phyloP scores from a whole-genome alignment of 2,329 filamentous ascomycete species.

The Talaromyces atroroseus region DNA sequence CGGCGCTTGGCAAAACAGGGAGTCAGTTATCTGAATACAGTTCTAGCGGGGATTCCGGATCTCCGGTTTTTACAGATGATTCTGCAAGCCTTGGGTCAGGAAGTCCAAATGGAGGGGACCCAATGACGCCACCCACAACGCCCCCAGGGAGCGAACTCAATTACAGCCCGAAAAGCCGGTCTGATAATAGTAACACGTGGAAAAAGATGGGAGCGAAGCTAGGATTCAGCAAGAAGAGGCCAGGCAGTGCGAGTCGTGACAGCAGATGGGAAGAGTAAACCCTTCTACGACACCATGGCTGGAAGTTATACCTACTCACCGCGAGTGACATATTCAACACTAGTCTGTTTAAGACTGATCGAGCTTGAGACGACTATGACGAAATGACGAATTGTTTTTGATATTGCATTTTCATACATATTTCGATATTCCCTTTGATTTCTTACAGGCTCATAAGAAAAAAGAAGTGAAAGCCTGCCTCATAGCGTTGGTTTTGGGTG shows the following conservation, averaged over 20 bases:
- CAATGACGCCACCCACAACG: conserved; percentile 49
- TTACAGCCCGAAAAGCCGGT: conserved; percentile 35
- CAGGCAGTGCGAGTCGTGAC: conserved; percentile 21
- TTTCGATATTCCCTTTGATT: background rate
- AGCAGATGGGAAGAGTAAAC: conserved; percentile 18
- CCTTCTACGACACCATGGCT: background rate
- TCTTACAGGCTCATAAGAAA: background rate
- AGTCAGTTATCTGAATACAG: conserved; percentile 32
- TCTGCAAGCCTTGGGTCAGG: conserved; percentile 40
- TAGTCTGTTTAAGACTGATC: background rate
- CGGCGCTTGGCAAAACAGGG: conserved; percentile 27
- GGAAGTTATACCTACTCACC: background rate
- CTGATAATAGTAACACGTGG: conserved; percentile 48
- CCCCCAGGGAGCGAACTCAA: conserved; percentile 41
- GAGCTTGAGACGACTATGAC: conserved; percentile 2
- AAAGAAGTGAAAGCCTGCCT: background rate
- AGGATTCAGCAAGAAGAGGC: conserved; percentile 37
- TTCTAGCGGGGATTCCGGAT: conserved; percentile 36
- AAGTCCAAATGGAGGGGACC: conserved; percentile 33
- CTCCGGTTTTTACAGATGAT: conserved; percentile 41
- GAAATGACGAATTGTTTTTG: conserved; percentile 1
- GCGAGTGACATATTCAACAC: background rate
- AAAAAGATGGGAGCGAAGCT: conserved; percentile 50
- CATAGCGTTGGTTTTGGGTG: background rate
- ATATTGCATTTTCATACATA: conserved; percentile 1